phyloP scores from a whole-genome alignment of 305 asterid species.

The Solanum hybrid region DNA sequence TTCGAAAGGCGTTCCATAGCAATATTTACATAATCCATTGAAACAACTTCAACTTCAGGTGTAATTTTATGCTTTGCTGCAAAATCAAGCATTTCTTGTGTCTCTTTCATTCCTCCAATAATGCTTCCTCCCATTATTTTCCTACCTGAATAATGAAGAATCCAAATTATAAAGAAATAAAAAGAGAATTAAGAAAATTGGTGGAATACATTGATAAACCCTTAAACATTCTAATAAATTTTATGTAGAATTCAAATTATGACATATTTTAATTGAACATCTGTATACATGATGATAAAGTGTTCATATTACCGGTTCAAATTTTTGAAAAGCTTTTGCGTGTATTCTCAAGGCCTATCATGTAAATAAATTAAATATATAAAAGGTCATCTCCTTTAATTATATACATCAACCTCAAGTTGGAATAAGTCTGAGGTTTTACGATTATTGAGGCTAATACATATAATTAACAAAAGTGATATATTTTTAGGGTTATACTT shows the following conservation, averaged over 20 bases:
- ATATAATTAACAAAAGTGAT: background rate
- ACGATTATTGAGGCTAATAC: background rate
- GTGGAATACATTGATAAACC: no score
- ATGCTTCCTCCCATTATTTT: conserved; percentile 17
- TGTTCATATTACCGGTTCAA: background rate
- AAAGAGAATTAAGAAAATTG: background rate
- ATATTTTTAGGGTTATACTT: background rate
- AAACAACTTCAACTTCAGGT: conserved; percentile 19
- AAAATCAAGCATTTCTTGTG: conserved; percentile 29
- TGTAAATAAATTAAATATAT: background rate
- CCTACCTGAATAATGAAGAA: background rate
- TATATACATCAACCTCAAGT: background rate
- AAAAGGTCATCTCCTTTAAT: background rate
- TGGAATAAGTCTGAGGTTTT: background rate
- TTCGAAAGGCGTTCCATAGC: conserved; percentile 23
- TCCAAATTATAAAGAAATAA: background rate
- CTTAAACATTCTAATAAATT: background rate
- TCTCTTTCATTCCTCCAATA: conserved; percentile 26
- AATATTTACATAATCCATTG: conserved; percentile 20
- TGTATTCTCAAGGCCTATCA: background rate
- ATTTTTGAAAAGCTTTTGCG: background rate
- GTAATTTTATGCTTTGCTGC: conserved; percentile 14
- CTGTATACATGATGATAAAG: background rate
- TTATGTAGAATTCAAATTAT: background rate
- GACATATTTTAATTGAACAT: background rate